A percentile compares a stretch with the other conserved stretches of the same genome.
Conservation (phyloP, 2,329 filamentous ascomycete species). For the Davidsoniella neocaledoniae region DNA sequence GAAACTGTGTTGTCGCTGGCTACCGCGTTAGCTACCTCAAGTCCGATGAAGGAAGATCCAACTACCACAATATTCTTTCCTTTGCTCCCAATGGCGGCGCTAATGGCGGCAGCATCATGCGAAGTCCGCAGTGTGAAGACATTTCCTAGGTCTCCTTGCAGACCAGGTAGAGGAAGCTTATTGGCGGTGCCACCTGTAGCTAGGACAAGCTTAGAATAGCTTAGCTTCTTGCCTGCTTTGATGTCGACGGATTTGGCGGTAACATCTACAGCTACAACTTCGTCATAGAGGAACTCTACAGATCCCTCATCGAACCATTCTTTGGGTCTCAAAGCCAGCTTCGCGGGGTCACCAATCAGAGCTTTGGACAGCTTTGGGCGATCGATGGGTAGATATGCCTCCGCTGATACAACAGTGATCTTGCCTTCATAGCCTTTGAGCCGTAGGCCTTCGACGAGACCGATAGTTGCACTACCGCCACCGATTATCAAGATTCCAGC, state of each 20-base stretch:
- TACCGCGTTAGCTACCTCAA: conserved; percentile 85
- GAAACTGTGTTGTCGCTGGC: conserved; percentile 67
- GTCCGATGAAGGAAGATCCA: conserved; percentile 90
- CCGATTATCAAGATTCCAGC: conserved; percentile 65
- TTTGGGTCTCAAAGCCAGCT: conserved; percentile 59
- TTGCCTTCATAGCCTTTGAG: conserved; percentile 63
- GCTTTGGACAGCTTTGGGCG: conserved; percentile 93
- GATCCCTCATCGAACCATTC: conserved; percentile 56
- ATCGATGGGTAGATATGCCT: conserved; percentile 79
- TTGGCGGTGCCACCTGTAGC: conserved; percentile 72
- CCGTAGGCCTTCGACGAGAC: conserved; percentile 66
- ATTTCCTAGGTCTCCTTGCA: conserved; percentile 63
- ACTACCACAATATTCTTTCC: conserved; percentile 86
- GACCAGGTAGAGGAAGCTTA: conserved; percentile 61
- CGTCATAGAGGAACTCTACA: conserved; percentile 40
- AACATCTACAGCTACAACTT: conserved; percentile 66
- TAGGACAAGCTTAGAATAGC: conserved; percentile 78
- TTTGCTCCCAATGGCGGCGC: conserved; percentile 62
- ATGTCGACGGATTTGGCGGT: conserved; percentile 56
- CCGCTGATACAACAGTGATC: conserved; percentile 69
- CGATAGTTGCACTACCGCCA: conserved; percentile 71
- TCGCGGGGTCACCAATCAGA: conserved; percentile 61
- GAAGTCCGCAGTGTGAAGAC: conserved; percentile 71
- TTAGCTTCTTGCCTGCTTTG: conserved; percentile 49
- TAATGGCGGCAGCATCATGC: conserved; percentile 62